These are phyloP conservation scores for Solanum pennellii DNA, from an alignment of 257 asterid genomes.

Conservation along the genomic window DNA sequence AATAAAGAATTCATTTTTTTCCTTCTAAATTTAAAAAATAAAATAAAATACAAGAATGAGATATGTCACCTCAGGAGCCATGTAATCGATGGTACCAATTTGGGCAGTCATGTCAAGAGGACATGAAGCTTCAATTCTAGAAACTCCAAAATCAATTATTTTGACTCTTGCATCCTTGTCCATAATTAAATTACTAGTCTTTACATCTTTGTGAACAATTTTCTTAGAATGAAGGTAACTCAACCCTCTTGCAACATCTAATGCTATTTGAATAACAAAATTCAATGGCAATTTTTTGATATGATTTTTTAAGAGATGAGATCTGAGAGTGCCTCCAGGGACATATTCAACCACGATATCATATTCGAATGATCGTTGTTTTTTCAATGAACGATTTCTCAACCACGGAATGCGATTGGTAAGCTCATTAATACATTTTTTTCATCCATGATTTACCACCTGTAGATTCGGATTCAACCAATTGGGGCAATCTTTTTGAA, in stretches of 20 bases:
- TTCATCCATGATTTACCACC: background rate
- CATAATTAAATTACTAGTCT: slow-evolving; percentile 8
- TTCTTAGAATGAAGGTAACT: slow-evolving; percentile 12
- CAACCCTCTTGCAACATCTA: slow-evolving; percentile 14
- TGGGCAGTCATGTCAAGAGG: background rate
- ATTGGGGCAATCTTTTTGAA: background rate
- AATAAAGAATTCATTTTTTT: background rate
- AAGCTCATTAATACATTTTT: background rate
- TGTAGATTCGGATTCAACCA: background rate
- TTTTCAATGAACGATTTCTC: background rate
- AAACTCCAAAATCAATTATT: slow-evolving; percentile 13
- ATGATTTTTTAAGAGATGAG: background rate
- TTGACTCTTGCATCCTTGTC: background rate
- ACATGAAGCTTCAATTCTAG: background rate
- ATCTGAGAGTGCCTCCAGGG: slow-evolving; percentile 2
- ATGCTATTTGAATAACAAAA: background rate
- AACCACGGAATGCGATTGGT: background rate
- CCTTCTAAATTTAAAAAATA: background rate
- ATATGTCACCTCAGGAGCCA: slow-evolving; percentile 17
- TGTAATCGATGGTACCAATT: slow-evolving; percentile 5
- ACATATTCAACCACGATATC: slow-evolving; percentile 13
- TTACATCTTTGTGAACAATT: slow-evolving; percentile 16
- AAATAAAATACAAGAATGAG: too few relatives aligned
- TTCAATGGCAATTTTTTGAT: background rate
- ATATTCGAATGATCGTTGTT: background rate